Percentiles rank a stretch among this genome's conserved stretches.
Evolutionary conservation across 306 rosid genomes (phyloP).

Genomic region (Acacia confusa): DNA sequence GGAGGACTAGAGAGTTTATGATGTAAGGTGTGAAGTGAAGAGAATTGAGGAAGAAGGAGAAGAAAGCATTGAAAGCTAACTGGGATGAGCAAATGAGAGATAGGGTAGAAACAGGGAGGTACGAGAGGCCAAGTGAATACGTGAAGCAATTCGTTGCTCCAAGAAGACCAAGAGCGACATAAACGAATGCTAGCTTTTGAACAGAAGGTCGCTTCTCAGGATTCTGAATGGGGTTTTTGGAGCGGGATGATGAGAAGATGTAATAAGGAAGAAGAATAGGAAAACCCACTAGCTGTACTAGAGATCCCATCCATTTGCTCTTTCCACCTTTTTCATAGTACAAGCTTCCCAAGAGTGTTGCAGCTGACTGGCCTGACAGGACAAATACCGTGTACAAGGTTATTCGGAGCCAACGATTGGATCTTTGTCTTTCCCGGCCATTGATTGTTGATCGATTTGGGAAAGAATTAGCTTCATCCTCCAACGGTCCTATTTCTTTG

Average conservation of each 20-base stretch:
- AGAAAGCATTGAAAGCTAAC: slow-evolving; percentile 48
- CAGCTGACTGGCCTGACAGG: slow-evolving; percentile 36
- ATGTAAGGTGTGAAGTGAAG: slow-evolving; percentile 41
- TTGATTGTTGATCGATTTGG: neutral
- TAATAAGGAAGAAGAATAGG: slow-evolving; percentile 45
- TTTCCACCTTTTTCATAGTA: slow-evolving; percentile 50
- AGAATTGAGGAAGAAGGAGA: slow-evolving; percentile 51
- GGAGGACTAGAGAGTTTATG: slow-evolving; percentile 44
- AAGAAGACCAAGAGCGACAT: slow-evolving; percentile 16
- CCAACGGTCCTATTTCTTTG: slow-evolving; percentile 1
- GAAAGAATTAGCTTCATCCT: neutral
- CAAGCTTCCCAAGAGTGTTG: slow-evolving; percentile 45
- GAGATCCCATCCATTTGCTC: slow-evolving; percentile 49
- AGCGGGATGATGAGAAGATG: slow-evolving; percentile 1
- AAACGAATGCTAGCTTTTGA: slow-evolving; percentile 16
- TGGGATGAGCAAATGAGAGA: slow-evolving; percentile 46
- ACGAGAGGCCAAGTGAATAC: slow-evolving; percentile 42
- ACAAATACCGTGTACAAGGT: neutral
- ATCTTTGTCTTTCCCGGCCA: neutral
- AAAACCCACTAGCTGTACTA: slow-evolving; percentile 41
- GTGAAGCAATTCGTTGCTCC: slow-evolving; percentile 28
- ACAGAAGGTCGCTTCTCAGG: neutral
- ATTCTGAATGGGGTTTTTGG: neutral
- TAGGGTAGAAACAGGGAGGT: slow-evolving; percentile 52
- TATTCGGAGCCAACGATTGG: neutral